Evolutionary conservation across 371 early-diverging fungal species (phyloP).

Genomic region (Conidiobolus incongruus): DNA sequence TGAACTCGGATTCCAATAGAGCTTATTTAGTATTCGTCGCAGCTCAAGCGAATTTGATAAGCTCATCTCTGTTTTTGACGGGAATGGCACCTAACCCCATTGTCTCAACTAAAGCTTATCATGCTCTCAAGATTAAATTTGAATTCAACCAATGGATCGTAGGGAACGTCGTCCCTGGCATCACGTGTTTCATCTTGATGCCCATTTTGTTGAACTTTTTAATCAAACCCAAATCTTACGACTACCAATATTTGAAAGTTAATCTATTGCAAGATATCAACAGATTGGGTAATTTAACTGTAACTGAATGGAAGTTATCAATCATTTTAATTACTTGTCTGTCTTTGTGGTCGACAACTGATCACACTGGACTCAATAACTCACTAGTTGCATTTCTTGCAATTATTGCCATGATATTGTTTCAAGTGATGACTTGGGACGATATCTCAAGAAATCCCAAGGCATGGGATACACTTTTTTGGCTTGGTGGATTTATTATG

Average conservation of each 20-base stretch:
- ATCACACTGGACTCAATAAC: slow-evolving; percentile 31
- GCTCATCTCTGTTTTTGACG: slow-evolving; percentile 2
- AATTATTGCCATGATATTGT: slow-evolving; percentile 22
- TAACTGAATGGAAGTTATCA: slow-evolving; percentile 16
- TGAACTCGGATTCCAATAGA: slow-evolving; percentile 15
- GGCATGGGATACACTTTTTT: slow-evolving; percentile 66
- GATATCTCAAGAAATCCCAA: slow-evolving; percentile 38
- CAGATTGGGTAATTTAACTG: slow-evolving; percentile 14
- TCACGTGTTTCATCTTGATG: not conserved
- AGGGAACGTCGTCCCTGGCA: slow-evolving; percentile 2
- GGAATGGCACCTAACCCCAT: slow-evolving; percentile 2
- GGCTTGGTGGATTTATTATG: slow-evolving; percentile 55
- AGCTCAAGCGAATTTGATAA: slow-evolving; percentile 2
- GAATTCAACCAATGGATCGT: slow-evolving; percentile 7
- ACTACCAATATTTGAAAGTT: no score
- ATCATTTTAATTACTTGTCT: slow-evolving; percentile 26
- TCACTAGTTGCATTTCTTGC: slow-evolving; percentile 44
- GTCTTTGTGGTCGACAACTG: slow-evolving; percentile 36
- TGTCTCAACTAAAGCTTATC: not conserved
- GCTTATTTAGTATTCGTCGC: slow-evolving; percentile 1
- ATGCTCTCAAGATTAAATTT: not conserved
- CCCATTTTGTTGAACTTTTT: slow-evolving; percentile 8
- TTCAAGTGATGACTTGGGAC: slow-evolving; percentile 39
- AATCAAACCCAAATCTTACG: slow-evolving; percentile 9
- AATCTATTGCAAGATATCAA: no score